Base-by-base conservation (phyloP, 345 rosid genomes). In the Capsella bursapastoris region DNA sequence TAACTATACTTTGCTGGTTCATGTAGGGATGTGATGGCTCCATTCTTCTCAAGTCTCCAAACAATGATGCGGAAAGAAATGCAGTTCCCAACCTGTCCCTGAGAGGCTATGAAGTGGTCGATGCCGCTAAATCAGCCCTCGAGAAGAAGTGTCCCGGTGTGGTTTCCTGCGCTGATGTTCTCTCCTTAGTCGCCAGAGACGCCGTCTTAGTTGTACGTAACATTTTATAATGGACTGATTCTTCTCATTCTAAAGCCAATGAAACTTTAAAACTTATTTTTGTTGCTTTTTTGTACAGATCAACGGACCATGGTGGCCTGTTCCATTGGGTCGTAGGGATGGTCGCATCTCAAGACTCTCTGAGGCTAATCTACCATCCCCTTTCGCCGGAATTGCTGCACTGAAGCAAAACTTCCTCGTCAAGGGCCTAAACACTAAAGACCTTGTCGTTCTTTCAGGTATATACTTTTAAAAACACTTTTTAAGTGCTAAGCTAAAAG, bases 81-180 rank as follows among this genome's bases (percentile, higher is more conserved):
- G 83, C 84, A 7, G 0, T 32, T 13, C 83, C 87, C 27, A 86
- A 79, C 79, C 27, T 59, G 45, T 64, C 80, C 34, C 31, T 86
- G 4, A 82, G 87, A 74, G 88, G 90, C 22, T 86, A 48, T 34
- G 81, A 83, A 37, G 84, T 86, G 31, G 72, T 86, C 1, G 88
- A 86, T 76, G 84, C 86, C 0, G 82, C 55, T 13, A 86, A 86
- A 65, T 8, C 61, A 4, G 77, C 45, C 0, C 55, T 90, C 0
- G 91, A 88, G 53, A 34, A 44, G 44, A 37, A 78, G 38, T 86
- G 92, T 53, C 79, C 77, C 1, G 74, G 84, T 13, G 66, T 84
- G 4, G 88, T 88, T 69, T 86, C 96, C 57, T 88, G 96, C 43
- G 88, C 88, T 18, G 92, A 86, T 78, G 81, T 85, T 56, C 79